phyloP scores from a whole-genome alignment of 2,329 filamentous ascomycete species.

The Colletotrichum theobromicola region DNA sequence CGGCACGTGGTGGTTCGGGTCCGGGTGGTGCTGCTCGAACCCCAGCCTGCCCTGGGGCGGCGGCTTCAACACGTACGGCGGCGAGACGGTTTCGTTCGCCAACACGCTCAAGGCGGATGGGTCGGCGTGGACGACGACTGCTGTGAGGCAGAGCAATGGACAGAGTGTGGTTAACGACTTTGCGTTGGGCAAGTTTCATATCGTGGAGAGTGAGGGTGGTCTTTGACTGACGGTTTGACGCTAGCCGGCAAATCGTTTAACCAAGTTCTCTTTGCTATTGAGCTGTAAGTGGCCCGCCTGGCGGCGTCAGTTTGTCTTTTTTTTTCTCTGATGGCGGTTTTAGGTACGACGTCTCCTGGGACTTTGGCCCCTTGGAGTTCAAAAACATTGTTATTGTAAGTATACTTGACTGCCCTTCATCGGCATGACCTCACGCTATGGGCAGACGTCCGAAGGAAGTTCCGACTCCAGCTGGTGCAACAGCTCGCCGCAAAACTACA shows the following conservation, averaged over 20 bases:
- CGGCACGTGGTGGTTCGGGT: conserved; percentile 43
- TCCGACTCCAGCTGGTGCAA: neutral
- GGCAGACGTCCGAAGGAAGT: neutral
- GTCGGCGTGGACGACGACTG: neutral
- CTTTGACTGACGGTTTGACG: neutral
- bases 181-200: neutral
- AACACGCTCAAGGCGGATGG: conserved; percentile 17
- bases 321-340: neutral
- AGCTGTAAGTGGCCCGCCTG: neutral
- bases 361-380: neutral
- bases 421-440: neutral
- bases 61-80: conserved; percentile 37
- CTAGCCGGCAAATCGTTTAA: neutral
- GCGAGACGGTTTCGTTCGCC: conserved; percentile 33
- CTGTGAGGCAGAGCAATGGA: neutral
- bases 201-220: rapidly evolving
- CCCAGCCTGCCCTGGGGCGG: conserved; percentile 39
- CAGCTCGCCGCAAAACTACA: neutral
- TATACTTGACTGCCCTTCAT: neutral
- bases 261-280: neutral
- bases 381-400: neutral
- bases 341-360: neutral
- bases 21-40: conserved; percentile 43
- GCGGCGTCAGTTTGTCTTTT: neutral
- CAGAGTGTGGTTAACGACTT: neutral